Conservation (phyloP, 768 basidiomycete species). For the Suillus weaverae region DNA sequence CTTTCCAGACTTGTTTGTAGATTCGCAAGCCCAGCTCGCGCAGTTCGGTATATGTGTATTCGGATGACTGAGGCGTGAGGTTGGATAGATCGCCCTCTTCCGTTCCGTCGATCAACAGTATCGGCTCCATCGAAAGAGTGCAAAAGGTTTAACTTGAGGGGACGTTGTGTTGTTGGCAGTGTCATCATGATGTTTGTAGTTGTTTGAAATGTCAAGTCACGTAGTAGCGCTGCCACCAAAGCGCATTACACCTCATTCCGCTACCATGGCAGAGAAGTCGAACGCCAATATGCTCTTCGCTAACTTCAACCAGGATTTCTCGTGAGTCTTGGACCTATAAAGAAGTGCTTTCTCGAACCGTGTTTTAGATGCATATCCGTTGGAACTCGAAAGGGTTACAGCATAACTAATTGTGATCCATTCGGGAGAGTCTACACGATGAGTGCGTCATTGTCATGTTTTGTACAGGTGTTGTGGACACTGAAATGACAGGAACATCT, state of each 20-base stretch:
- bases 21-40: conserved; percentile 27
- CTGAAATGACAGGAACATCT: background rate
- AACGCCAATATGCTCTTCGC: conserved; percentile 72
- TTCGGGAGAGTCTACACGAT: conserved; percentile 94
- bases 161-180: background rate
- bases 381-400: conserved; percentile 93
- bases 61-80: background rate
- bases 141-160: background rate
- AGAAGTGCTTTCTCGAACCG: conserved; percentile 3
- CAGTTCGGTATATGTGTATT: conserved; percentile 15
- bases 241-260: conserved; percentile 4
- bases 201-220: background rate
- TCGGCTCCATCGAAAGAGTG: conserved; percentile 15
- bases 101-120: conserved; percentile 22
- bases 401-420: conserved; percentile 97
- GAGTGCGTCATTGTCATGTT: conserved; percentile 64
- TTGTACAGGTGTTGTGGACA: background rate
- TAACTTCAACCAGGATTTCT: conserved; percentile 98
- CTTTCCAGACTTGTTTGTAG: conserved; percentile 42
- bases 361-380: conserved; percentile 79
- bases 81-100: conserved; percentile 13
- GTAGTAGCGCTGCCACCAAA: background rate
- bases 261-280: conserved; percentile 38
- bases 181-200: background rate
- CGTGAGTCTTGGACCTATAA: conserved; percentile 46